Conservation (phyloP, 2,329 filamentous ascomycete genomes). For the Aspergillus clavatus region DNA sequence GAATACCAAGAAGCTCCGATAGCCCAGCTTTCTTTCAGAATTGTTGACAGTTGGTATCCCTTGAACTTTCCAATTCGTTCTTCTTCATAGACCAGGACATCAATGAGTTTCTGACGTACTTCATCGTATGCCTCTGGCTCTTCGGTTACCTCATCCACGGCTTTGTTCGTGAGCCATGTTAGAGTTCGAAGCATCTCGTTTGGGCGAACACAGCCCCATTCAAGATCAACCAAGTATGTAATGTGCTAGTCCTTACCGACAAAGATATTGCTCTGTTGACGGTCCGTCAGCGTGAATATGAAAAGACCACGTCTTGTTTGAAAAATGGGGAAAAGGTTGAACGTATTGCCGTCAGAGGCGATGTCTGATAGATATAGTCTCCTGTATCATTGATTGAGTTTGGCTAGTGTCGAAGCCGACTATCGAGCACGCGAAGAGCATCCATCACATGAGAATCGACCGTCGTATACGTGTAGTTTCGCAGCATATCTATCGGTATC, state of each 20-base stretch:
- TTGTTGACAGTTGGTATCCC: neutral
- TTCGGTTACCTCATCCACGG: constrained; percentile 10
- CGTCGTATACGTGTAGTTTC: constrained; percentile 7
- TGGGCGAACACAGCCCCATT: constrained; percentile 17
- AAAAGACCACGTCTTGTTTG: constrained; percentile 32
- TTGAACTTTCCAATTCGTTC: neutral
- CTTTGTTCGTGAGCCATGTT: constrained; percentile 17
- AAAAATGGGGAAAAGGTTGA: constrained; percentile 24
- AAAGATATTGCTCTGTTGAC: constrained; percentile 33
- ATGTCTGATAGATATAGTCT: constrained; percentile 16
- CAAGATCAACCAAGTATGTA: constrained; percentile 17
- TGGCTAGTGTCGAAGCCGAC: constrained; percentile 16
- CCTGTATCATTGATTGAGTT: constrained; percentile 17
- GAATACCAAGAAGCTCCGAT: constrained; percentile 18
- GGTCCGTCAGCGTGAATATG: constrained; percentile 34
- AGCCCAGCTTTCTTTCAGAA: constrained; percentile 12
- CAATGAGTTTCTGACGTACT: constrained; percentile 10
- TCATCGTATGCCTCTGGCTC: constrained; percentile 10
- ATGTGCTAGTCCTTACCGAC: constrained; percentile 21
- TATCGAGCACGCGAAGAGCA: constrained; percentile 8
- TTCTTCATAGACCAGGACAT: constrained; percentile 11
- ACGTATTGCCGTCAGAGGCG: constrained; percentile 26
- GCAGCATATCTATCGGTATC: constrained; percentile 4
- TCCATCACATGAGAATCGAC: constrained; percentile 8
- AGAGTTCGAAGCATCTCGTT: constrained; percentile 17